Percentiles rank a stretch among this genome's conserved stretches.
These are phyloP conservation scores for Skeletonema grethae DNA, from an alignment of 108 stramenopile genomes.

Conservation along the genomic window DNA sequence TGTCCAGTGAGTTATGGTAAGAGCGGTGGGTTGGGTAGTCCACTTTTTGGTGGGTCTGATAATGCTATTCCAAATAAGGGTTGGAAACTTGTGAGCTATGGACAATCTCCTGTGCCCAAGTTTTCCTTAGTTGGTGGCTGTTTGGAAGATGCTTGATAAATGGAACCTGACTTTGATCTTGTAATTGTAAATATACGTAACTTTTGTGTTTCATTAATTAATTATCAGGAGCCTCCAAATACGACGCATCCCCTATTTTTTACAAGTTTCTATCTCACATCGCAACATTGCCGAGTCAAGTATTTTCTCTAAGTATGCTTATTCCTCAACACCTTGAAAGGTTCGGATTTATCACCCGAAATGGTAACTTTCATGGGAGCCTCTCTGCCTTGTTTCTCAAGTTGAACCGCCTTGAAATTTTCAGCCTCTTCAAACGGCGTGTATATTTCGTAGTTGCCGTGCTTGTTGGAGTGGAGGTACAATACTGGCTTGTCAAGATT, in stretches of 20 bases:
- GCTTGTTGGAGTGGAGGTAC: slow-evolving; percentile 72
- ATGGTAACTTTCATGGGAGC: slow-evolving; percentile 47
- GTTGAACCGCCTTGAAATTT: slow-evolving; percentile 49
- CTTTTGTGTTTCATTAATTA: background rate
- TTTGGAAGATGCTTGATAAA: slow-evolving; percentile 33
- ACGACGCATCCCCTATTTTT: background rate
- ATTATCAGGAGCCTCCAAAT: background rate
- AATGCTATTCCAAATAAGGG: slow-evolving; percentile 38
- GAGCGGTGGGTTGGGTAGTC: slow-evolving; percentile 2
- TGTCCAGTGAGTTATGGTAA: slow-evolving; percentile 43
- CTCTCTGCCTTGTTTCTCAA: slow-evolving; percentile 41
- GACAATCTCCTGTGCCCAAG: slow-evolving; percentile 45
- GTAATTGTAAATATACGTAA: background rate
- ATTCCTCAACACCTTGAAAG: background rate
- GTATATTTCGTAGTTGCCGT: slow-evolving; percentile 40
- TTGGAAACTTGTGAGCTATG: slow-evolving; percentile 48
- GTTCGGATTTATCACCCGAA: background rate
- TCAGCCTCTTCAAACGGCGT: slow-evolving; percentile 43
- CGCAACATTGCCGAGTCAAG: background rate
- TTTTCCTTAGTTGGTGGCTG: slow-evolving; percentile 41
- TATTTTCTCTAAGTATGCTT: background rate
- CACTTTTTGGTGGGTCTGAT: slow-evolving; percentile 18
- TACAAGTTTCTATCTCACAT: background rate
- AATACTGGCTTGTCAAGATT: slow-evolving; percentile 51
- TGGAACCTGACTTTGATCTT: background rate